These are phyloP conservation scores for Mitragyna speciosa DNA, from an alignment of 257 asterid species.

Conservation along the genomic window DNA sequence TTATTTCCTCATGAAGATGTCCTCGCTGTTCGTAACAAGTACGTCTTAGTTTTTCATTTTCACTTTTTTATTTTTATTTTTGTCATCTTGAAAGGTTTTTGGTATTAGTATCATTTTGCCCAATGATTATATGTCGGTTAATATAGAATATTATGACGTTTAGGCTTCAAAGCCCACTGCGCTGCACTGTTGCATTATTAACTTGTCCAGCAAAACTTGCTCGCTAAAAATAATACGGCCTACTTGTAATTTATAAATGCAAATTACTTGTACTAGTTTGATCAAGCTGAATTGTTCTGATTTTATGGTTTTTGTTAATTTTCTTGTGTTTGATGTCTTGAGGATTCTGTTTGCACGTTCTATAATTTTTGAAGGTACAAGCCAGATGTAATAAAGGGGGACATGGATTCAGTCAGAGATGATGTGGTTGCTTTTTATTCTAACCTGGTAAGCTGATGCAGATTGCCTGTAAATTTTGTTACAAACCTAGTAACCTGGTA, in stretches of 20 bases:
- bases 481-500: neutral
- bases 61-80: too few species aligned
- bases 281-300: neutral
- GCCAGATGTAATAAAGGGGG: slow-evolving; percentile 87
- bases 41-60: neutral
- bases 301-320: neutral
- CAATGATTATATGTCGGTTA: too few species aligned
- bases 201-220: neutral
- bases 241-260: neutral
- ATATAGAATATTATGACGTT: neutral
- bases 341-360: neutral
- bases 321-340: neutral
- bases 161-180: neutral
- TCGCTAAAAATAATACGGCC: neutral
- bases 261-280: neutral
- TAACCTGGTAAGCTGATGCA: slow-evolving; percentile 40
- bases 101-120: neutral
- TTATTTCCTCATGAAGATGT: slow-evolving; percentile 61
- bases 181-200: neutral
- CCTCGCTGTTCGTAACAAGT: slow-evolving; percentile 67
- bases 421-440: slow-evolving; percentile 71
- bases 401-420: slow-evolving; percentile 82
- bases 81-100: too few species aligned
- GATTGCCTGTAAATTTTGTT: too few species aligned
- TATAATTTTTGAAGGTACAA: slow-evolving; percentile 53